Evolutionary conservation across 176 grass and related monocot genomes (phyloP).

Genomic region (Aegilops longissima): DNA sequence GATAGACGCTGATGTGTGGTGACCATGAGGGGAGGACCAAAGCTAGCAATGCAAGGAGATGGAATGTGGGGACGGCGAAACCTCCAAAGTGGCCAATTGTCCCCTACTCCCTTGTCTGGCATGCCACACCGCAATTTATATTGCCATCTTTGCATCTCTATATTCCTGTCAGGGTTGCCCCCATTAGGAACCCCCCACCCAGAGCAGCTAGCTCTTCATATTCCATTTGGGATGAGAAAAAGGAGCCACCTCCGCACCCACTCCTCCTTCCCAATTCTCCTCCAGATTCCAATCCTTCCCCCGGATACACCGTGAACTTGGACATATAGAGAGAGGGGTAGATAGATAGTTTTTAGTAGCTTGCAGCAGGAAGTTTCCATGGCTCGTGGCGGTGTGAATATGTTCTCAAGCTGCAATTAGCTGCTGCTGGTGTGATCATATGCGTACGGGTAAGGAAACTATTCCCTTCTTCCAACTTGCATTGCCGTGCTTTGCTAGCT

Average conservation of each 20-base stretch:
- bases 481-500: slow-evolving; percentile 23
- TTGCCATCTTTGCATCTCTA: slow-evolving; percentile 25
- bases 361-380: slow-evolving; percentile 36
- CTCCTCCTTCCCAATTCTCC: slow-evolving; percentile 31
- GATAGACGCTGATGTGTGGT: neutral
- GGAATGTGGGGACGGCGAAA: slow-evolving; percentile 9
- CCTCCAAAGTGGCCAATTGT: slow-evolving; percentile 37
- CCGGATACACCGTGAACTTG: slow-evolving; percentile 26
- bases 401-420: slow-evolving; percentile 32
- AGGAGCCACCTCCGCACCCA: slow-evolving; percentile 12
- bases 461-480: slow-evolving; percentile 30
- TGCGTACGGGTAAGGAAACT: neutral
- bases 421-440: neutral
- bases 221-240: slow-evolving; percentile 41
- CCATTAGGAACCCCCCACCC: slow-evolving; percentile 29
- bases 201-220: slow-evolving; percentile 10
- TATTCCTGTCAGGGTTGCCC: slow-evolving; percentile 45
- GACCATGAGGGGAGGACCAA: neutral
- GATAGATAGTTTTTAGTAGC: no score
- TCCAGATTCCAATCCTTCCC: slow-evolving; percentile 44
- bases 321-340: neutral
- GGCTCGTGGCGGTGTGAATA: slow-evolving; percentile 9
- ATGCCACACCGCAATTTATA: slow-evolving; percentile 1
- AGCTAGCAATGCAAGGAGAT: neutral
- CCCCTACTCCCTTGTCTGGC: slow-evolving; percentile 15